Evolutionary conservation across 345 rosid genomes (phyloP), one percentile per base, ranked within the genome.

Genomic region (Citrus inodora): DNA sequence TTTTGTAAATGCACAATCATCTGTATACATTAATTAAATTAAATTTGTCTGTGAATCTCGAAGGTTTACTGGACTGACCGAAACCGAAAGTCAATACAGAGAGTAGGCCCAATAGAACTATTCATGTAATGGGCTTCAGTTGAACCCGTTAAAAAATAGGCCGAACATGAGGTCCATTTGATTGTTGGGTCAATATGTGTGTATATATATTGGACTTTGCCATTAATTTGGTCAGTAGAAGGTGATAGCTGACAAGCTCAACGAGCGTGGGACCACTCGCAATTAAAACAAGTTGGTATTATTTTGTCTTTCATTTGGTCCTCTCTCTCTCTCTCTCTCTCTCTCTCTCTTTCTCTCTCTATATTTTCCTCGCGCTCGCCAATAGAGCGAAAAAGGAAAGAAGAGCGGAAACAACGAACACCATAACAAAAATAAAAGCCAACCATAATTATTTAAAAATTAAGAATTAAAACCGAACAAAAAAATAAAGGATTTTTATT

Each of bases 341-440:
- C 35, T 58, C 33, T 32, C 30, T 25, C 17, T 48, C 25, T 7
- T 58, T 9, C 35, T 58, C 63, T 25, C 81, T 51, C 62, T 22
- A 48, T 78, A 56, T 59, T 63, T 79, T 64, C 66, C 76, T 69
- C 58, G 28, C 66, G 33, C 77, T 61, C 58, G 67, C 48, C 71
- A 32, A 62, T 60, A n/a, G 73, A 37, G 76, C 74, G 42, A 62
- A 77, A 53, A 40, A 6, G 48, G 22, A 7, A 37, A 11, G 28
- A 27, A 40, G 69, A 28, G 75, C 42, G 5, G 19, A 35, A 22
- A 19, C 22, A 53, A 5, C 7, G 58, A 53, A 53, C 58, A 5
- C 58, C 58, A 53, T 51, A 17, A 17, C 56, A 53, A 53, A 16
- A 17, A 53, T 53, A 53, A 53, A 46, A 46, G 51, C 51, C 51